Evolutionary conservation across 148 eudicot genomes (phyloP).

Genomic region (Diospyros kaki): DNA sequence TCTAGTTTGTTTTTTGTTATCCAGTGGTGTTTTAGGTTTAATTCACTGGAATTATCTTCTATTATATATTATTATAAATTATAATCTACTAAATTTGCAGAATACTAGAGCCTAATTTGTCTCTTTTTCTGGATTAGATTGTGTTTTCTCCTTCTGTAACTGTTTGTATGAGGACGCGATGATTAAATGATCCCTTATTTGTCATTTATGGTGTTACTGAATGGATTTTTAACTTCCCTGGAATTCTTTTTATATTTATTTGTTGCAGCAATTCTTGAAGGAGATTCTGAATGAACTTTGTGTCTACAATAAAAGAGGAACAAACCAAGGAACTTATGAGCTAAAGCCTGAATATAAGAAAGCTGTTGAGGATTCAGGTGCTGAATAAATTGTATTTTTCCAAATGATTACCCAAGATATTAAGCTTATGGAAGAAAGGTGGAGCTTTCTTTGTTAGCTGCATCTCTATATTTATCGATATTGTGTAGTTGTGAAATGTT

Average conservation of each 20-base stretch:
- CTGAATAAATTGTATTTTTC: constrained; percentile 34
- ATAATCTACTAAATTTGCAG: too few relatives aligned
- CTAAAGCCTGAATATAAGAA: constrained; percentile 97
- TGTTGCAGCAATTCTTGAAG: constrained; percentile 86
- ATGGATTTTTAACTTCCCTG: neutral
- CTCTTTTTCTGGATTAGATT: neutral
- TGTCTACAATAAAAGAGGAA: constrained; percentile 92
- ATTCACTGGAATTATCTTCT: too few relatives aligned
- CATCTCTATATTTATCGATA: neutral
- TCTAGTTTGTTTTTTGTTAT: too few relatives aligned
- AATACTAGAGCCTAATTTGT: too few relatives aligned
- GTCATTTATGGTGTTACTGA: neutral
- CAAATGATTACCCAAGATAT: neutral
- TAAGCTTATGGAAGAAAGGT: neutral
- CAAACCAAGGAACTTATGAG: constrained; percentile 94
- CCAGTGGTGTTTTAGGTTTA: too few relatives aligned
- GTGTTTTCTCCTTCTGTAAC: neutral
- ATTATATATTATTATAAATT: too few relatives aligned
- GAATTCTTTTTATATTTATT: neutral
- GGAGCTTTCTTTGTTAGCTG: neutral
- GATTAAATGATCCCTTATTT: too few relatives aligned
- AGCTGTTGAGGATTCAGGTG: constrained; percentile 68
- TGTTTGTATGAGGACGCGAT: neutral
- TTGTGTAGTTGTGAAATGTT: neutral
- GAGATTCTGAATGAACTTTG: constrained; percentile 93